phyloP scores from a whole-genome alignment of 78 protist species.

The Dictyostelium purpureum region DNA sequence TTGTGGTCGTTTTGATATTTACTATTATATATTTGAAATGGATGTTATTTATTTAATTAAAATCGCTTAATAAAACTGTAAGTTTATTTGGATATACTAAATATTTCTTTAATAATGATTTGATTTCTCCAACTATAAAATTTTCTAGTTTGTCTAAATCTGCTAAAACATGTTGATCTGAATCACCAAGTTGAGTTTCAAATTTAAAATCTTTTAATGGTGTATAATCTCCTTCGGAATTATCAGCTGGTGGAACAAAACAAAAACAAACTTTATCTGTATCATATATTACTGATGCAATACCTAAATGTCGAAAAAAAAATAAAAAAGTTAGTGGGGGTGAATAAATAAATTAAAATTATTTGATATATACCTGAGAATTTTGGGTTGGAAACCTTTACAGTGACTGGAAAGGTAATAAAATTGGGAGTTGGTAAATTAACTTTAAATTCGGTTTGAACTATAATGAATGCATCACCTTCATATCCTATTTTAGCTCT shows the following conservation, averaged over 20 bases:
- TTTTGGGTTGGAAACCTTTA: slow-evolving; percentile 60
- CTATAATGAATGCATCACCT: slow-evolving; percentile 55
- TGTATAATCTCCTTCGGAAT: background rate
- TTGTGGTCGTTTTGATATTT: background rate
- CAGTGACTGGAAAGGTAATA: slow-evolving; percentile 34
- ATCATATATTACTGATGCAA: slow-evolving; percentile 73
- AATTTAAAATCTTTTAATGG: slow-evolving; percentile 57
- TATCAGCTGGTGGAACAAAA: slow-evolving; percentile 26
- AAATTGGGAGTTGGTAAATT: slow-evolving; percentile 73
- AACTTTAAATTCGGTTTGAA: slow-evolving; percentile 37
- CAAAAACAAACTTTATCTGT: slow-evolving; percentile 72
- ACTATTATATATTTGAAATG: background rate
- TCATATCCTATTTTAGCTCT: slow-evolving; percentile 46
- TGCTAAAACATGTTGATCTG: slow-evolving; percentile 46
- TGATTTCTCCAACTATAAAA: slow-evolving; percentile 31
- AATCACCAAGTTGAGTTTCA: slow-evolving; percentile 62
- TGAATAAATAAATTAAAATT: background rate
- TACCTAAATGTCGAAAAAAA: background rate
- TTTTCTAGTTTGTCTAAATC: slow-evolving; percentile 41
- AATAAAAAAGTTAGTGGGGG: background rate
- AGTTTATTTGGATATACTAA: slow-evolving; percentile 61
- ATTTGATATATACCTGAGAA: background rate
- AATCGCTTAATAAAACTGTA: background rate
- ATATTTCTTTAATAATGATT: slow-evolving; percentile 2
- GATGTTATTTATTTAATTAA: background rate